phyloP scores from a whole-genome alignment of 192 early-diverging fungal genomes.

The Coemansia sp. region DNA sequence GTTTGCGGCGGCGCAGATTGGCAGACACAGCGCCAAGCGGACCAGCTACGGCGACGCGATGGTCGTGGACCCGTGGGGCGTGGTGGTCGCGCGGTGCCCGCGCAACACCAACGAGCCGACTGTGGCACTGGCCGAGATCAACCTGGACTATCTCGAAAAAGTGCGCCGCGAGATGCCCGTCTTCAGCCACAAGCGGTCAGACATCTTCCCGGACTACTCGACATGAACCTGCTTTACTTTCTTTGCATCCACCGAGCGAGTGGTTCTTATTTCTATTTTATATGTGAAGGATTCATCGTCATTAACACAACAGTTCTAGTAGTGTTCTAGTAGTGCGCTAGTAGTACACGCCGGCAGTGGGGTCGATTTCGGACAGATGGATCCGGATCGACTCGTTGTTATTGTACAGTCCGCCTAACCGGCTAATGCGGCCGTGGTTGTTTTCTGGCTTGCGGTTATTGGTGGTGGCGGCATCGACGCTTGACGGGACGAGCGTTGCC shows the following conservation, averaged over 20 bases:
- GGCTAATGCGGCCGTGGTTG: neutral
- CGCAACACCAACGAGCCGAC: conserved; percentile 52
- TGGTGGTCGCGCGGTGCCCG: conserved; percentile 61
- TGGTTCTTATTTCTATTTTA: neutral
- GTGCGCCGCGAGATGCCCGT: conserved; percentile 74
- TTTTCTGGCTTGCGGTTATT: neutral
- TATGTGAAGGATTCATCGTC: too few relatives aligned
- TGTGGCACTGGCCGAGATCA: conserved; percentile 63
- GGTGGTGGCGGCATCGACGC: neutral
- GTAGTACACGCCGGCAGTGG: neutral
- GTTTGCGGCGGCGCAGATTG: conserved; percentile 73
- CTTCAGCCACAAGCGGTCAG: conserved; percentile 61
- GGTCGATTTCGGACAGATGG: neutral
- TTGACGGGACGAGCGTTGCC: neutral
- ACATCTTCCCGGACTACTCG: conserved; percentile 49
- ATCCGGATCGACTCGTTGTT: neutral
- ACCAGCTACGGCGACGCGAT: conserved; percentile 75
- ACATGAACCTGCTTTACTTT: conserved; percentile 1
- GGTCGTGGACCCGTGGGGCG: conserved; percentile 85
- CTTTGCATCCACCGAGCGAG: neutral
- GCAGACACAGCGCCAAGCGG: conserved; percentile 67
- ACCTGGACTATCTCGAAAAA: conserved; percentile 57
- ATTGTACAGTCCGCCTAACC: neutral
- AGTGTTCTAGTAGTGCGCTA: neutral
- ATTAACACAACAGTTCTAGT: neutral